Base-by-base conservation (phyloP, 176 grass and related monocot species). In the Paspalum notatum region DNA sequence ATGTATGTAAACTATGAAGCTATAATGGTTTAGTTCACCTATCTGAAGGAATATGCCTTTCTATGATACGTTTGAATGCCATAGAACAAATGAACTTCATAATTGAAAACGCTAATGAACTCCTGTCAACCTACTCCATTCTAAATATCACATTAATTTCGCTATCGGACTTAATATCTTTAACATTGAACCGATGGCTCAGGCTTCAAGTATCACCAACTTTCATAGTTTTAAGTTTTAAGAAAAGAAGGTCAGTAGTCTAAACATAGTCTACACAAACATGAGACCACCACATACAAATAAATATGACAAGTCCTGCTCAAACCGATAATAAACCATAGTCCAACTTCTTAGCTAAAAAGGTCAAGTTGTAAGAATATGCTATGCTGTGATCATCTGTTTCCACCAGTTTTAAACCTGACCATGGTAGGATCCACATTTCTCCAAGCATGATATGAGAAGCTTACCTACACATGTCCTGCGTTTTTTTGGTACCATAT, bases 401-500 rank as follows among this genome's bases (percentile, higher is more conserved):
- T 48, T 53, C 40, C 20, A 77, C 62, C 39, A 21, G 40, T 76
- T 59, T 66, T 37, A 74, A 75, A 80, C 15, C 15, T 80, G 20
- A 56, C 53, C 20, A 48, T 5, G 46, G n/a, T 4, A 79, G 41
- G 51, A 50, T 66, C 22, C 25, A 9, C 14, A 82, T 57, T 17
- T 21, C 41, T 71, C 62, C 7, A 24, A 27, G 8, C 40, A 72
- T 72, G 14, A 41, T 13, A 59, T 6, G 20, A 72, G 46, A 73
- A 76, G 18, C 51, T 68, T 83, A 92, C 87, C 87, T 89, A 64
- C 20, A 45, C 74, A 90, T 70, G 81, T 77, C 71, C 75, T 74
- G 69, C 86, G 74, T 86, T 85, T 76, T 76, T 90, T 81, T 11
- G 87, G 52, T 40, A 75, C 48, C 74, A 64, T 85, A 62, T 86